phyloP scores from a whole-genome alignment of 2,329 filamentous ascomycete genomes.

The Fusarium ambrosium region DNA sequence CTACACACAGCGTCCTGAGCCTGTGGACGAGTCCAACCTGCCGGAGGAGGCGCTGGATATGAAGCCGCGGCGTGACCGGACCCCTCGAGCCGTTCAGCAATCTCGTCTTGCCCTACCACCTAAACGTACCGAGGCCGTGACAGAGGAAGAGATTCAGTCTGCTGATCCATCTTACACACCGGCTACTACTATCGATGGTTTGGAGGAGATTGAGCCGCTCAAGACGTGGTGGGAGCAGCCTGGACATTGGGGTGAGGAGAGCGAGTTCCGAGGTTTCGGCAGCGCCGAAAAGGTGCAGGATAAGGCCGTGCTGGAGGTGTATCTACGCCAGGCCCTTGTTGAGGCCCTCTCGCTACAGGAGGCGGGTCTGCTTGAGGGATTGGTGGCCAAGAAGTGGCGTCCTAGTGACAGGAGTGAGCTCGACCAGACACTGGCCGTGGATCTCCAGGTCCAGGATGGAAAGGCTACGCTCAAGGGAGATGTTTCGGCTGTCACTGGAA shows the following conservation, averaged over 20 bases:
- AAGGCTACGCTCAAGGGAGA: slow-evolving; percentile 57
- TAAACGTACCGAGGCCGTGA: slow-evolving; percentile 50
- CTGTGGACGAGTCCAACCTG: slow-evolving; percentile 48
- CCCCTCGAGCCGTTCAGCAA: slow-evolving; percentile 44
- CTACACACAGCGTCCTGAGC: slow-evolving; percentile 52
- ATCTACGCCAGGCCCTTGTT: slow-evolving; percentile 64
- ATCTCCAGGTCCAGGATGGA: slow-evolving; percentile 58
- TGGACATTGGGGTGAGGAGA: slow-evolving; percentile 65
- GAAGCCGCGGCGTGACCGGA: slow-evolving; percentile 37
- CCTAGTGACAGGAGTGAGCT: slow-evolving; percentile 52
- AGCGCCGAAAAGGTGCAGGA: slow-evolving; percentile 58
- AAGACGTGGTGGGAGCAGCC: slow-evolving; percentile 67
- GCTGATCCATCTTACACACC: slow-evolving; percentile 60
- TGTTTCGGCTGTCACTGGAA: slow-evolving; percentile 50
- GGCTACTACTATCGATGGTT: slow-evolving; percentile 59
- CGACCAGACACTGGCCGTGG: slow-evolving; percentile 52
- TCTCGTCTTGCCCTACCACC: slow-evolving; percentile 53
- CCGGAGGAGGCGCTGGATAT: slow-evolving; percentile 49
- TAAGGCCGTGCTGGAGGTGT: slow-evolving; percentile 60
- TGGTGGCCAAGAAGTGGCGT: slow-evolving; percentile 53
- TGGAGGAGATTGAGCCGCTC: slow-evolving; percentile 63
- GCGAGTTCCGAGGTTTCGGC: slow-evolving; percentile 61
- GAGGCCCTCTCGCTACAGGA: slow-evolving; percentile 63
- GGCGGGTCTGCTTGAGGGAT: slow-evolving; percentile 47
- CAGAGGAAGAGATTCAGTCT: slow-evolving; percentile 50